These are phyloP conservation scores for Curvularia sp. DNA, from an alignment of 2,329 filamentous ascomycete genomes.

Conservation along the genomic window DNA sequence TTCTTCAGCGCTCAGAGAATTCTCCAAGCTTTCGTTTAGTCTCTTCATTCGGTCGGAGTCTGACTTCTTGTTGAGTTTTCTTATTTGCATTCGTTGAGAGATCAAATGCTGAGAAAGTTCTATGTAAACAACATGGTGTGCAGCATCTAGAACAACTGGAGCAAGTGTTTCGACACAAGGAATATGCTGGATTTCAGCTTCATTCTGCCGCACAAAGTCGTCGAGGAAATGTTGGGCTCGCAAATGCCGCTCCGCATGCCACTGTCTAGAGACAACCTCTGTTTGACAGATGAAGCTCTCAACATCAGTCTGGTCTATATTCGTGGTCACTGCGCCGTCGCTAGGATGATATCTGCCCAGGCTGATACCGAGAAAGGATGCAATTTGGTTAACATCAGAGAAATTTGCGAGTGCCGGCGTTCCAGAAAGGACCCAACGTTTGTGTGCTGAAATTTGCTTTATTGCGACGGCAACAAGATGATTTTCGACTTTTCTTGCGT, in stretches of 20 bases:
- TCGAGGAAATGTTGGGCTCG: constrained; percentile 65
- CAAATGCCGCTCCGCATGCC: constrained; percentile 60
- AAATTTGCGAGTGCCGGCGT: constrained; percentile 67
- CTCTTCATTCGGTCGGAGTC: constrained; percentile 50
- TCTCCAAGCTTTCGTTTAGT: constrained; percentile 57
- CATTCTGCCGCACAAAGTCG: constrained; percentile 57
- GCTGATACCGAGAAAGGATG: constrained; percentile 62
- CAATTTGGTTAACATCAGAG: constrained; percentile 66
- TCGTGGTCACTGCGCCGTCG: constrained; percentile 52
- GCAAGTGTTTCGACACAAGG: constrained; percentile 54
- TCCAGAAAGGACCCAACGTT: constrained; percentile 69
- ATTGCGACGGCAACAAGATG: constrained; percentile 48
- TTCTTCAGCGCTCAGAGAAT: constrained; percentile 58
- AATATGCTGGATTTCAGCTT: constrained; percentile 50
- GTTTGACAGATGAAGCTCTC: constrained; percentile 65
- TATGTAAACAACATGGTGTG: constrained; percentile 62
- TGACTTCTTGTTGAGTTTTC: constrained; percentile 47
- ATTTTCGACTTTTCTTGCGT: constrained; percentile 43
- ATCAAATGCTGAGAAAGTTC: constrained; percentile 64
- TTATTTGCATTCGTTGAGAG: constrained; percentile 58
- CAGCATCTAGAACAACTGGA: constrained; percentile 54
- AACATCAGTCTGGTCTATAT: constrained; percentile 49
- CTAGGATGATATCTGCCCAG: constrained; percentile 63
- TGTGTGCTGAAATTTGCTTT: constrained; percentile 57
- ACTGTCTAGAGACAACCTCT: constrained; percentile 58